A percentile compares a stretch with the other conserved stretches of the same genome.
phyloP scores from a whole-genome alignment of 1,284 basidiomycete species.

The Clitocybe nebularis region DNA sequence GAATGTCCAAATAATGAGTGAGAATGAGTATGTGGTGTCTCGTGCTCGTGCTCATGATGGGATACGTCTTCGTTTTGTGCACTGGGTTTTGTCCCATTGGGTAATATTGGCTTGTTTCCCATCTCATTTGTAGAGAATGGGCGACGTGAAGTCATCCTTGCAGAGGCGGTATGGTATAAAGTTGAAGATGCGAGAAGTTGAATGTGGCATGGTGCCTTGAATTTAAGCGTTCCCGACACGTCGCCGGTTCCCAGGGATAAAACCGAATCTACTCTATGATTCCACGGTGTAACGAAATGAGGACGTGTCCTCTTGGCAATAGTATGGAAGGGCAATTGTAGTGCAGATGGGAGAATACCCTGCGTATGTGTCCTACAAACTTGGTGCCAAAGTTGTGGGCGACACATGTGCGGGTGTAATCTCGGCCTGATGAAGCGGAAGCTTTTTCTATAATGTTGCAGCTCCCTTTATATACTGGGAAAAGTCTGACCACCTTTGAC shows the following conservation, averaged over 20 bases:
- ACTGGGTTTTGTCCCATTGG: conserved; percentile 6
- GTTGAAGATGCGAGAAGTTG: conserved; percentile 8
- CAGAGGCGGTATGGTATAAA: conserved; percentile 4
- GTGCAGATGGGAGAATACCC: conserved; percentile 8
- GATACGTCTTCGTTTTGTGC: conserved; percentile 22
- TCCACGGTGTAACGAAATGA: conserved; percentile 21
- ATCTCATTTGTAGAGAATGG: conserved; percentile 27
- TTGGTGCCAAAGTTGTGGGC: conserved; percentile 17
- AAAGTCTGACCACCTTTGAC: too few relatives aligned
- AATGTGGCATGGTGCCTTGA: conserved; percentile 5
- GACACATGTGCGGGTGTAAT: conserved; percentile 16
- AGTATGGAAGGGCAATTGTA: conserved; percentile 5
- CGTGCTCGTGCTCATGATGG: conserved; percentile 25
- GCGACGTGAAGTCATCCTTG: conserved; percentile 31
- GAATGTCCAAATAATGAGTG: conserved; percentile 59
- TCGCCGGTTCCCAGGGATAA: conserved; percentile 25
- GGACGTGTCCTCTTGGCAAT: conserved; percentile 22
- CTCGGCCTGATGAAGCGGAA: conserved; percentile 4
- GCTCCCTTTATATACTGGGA: too few relatives aligned
- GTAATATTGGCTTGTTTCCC: conserved; percentile 2
- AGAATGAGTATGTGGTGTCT: conserved; percentile 37
- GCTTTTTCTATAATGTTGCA: too few relatives aligned
- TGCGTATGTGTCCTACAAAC: conserved; percentile 10
- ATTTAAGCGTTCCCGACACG: conserved; percentile 23
- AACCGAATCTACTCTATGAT: conserved; percentile 7